These are phyloP conservation scores for Sporothrix mexicana DNA, from an alignment of 2,329 filamentous ascomycete species.

Conservation along the genomic window DNA sequence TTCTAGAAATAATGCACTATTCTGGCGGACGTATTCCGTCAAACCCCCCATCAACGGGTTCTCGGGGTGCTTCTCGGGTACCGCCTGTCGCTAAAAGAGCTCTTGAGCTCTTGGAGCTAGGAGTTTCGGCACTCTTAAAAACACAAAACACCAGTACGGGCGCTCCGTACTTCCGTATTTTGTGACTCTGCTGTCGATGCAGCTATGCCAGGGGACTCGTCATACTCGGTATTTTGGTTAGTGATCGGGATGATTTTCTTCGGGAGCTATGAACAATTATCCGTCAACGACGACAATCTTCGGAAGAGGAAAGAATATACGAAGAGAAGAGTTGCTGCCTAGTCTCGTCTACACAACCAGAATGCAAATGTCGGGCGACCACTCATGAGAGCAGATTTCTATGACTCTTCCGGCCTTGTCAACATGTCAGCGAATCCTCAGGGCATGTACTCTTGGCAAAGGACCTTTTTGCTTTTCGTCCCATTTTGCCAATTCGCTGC, in stretches of 20 bases:
- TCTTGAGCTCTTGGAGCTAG: not conserved
- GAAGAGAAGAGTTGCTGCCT: slow-evolving; percentile 3
- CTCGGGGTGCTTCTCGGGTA: not conserved
- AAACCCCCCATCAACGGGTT: not conserved
- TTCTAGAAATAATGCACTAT: not conserved
- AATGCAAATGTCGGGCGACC: not conserved
- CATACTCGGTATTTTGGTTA: too few relatives aligned
- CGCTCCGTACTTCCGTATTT: not conserved
- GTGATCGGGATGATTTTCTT: not conserved
- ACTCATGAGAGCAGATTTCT: not conserved
- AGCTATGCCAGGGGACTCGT: too few relatives aligned
- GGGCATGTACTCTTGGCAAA: not conserved
- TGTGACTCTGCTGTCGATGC: not conserved
- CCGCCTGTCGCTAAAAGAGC: not conserved
- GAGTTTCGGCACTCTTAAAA: not conserved
- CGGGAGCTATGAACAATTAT: not conserved
- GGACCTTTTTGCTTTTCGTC: not conserved
- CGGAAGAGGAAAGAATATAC: not conserved
- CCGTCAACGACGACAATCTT: not conserved
- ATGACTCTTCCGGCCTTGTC: slow-evolving; percentile 10
- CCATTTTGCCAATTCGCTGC: not conserved
- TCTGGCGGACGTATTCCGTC: not conserved
- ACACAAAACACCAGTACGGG: not conserved
- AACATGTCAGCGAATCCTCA: not conserved
- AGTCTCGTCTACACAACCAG: not conserved